Percentiles rank a stretch among this genome's conserved stretches.
phyloP scores from a whole-genome alignment of 305 asterid species.

The Solanum hybrid region DNA sequence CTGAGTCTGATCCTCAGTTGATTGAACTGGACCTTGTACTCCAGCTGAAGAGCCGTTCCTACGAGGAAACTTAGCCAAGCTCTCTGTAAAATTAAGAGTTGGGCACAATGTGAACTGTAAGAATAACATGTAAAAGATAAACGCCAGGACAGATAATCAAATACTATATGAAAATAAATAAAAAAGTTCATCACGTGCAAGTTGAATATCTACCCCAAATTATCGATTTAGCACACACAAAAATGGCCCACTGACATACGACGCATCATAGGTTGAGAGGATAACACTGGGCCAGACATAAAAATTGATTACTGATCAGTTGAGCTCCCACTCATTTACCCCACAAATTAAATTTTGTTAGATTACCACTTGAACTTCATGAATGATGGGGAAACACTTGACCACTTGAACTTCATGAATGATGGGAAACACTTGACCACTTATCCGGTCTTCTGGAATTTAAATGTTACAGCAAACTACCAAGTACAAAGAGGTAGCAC shows the following conservation, averaged over 20 bases:
- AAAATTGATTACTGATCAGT: neutral
- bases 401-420: neutral
- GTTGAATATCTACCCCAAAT: neutral
- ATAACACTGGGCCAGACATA: neutral
- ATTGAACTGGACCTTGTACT: neutral
- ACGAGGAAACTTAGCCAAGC: constrained; percentile 34
- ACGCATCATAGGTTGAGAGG: neutral
- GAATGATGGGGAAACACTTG: neutral
- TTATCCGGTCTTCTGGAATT: neutral
- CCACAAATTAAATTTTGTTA: neutral
- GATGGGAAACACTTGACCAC: neutral
- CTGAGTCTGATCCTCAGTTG: constrained; percentile 17
- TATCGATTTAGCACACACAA: neutral
- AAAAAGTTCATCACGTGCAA: neutral
- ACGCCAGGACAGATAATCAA: neutral
- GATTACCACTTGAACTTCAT: neutral
- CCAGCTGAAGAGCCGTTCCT: constrained; percentile 11
- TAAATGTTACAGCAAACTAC: neutral
- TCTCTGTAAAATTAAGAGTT: constrained; percentile 15
- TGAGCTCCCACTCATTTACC: too few species aligned
- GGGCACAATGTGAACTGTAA: neutral
- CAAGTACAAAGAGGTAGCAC: neutral
- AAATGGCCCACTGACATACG: neutral
- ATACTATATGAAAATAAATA: neutral
- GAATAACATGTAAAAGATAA: neutral